Conservation (phyloP, 1,139 yeast species). For the Lodderomyces jiufengensis region DNA sequence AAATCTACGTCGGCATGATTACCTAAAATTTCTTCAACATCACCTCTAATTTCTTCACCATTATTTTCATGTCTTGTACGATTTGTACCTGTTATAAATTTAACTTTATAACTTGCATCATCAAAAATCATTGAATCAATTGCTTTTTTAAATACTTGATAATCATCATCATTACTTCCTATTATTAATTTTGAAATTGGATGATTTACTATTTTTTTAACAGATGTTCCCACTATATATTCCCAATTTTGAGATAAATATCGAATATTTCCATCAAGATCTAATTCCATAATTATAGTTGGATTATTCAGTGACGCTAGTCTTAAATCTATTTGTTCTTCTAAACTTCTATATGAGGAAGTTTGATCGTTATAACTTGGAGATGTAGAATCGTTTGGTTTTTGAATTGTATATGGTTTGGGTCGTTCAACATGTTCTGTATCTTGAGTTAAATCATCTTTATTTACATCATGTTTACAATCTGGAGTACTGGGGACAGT, state of each 20-base stretch:
- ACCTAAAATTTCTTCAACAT: slow-evolving; percentile 4
- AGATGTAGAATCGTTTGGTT: no score
- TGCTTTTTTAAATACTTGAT: slow-evolving; percentile 66
- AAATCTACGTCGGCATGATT: slow-evolving; percentile 2
- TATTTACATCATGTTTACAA: no score
- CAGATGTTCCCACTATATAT: slow-evolving; percentile 62
- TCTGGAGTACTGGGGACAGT: no score
- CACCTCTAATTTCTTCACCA: slow-evolving; percentile 8
- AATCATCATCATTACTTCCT: slow-evolving; percentile 62
- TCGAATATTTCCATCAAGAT: slow-evolving; percentile 71
- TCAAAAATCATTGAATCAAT: slow-evolving; percentile 67
- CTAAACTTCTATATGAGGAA: slow-evolving; percentile 16
- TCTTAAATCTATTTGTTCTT: slow-evolving; percentile 45
- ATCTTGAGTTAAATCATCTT: no score
- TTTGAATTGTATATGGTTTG: no score
- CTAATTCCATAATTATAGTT: slow-evolving; percentile 83
- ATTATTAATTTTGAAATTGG: slow-evolving; percentile 65
- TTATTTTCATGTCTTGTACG: slow-evolving; percentile 15
- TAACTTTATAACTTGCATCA: slow-evolving; percentile 73
- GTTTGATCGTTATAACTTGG: no score
- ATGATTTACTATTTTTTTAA: slow-evolving; percentile 49
- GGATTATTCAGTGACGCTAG: slow-evolving; percentile 67
- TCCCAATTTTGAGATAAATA: slow-evolving; percentile 80
- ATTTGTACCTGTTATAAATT: slow-evolving; percentile 60
- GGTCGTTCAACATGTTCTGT: no score